These are phyloP conservation scores for Ophiostoma piceae DNA, from an alignment of 2,329 filamentous ascomycete genomes.

Conservation along the genomic window DNA sequence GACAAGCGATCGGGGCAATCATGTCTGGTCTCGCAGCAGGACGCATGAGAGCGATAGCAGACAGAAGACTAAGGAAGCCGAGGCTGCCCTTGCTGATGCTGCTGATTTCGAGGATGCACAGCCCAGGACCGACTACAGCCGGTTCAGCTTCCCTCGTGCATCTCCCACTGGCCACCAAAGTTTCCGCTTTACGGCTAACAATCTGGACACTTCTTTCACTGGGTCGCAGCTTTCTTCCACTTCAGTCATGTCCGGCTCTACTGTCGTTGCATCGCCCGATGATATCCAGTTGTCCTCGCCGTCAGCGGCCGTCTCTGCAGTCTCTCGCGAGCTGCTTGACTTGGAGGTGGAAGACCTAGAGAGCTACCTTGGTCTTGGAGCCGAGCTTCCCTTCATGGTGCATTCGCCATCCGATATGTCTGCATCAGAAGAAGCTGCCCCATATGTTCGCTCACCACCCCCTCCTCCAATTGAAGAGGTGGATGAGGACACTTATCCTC, in stretches of 20 bases:
- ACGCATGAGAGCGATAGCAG: conserved; percentile 32
- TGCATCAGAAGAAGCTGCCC: background rate
- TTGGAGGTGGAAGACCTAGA: conserved; percentile 39
- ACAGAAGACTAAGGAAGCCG: conserved; percentile 26
- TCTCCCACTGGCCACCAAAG: conserved; percentile 25
- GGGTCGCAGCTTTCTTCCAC: conserved; percentile 24
- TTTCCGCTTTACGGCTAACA: conserved; percentile 28
- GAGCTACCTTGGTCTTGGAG: conserved; percentile 29
- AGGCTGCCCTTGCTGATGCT: background rate
- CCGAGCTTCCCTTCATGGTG: conserved; percentile 17
- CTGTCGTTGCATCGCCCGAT: conserved; percentile 25
- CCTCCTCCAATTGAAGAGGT: conserved; percentile 24
- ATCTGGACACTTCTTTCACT: conserved; percentile 19
- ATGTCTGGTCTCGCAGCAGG: conserved; percentile 39
- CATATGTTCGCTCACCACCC: conserved; percentile 17
- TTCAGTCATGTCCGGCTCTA: conserved; percentile 15
- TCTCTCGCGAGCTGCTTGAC: conserved; percentile 45
- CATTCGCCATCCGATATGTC: conserved; percentile 14
- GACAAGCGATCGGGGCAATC: conserved; percentile 38
- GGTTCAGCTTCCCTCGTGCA: background rate
- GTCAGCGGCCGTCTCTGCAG: conserved; percentile 52
- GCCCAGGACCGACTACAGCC: too few relatives aligned
- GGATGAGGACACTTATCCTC: conserved; percentile 32
- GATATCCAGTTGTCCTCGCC: conserved; percentile 42
- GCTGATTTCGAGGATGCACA: background rate